Evolutionary conservation across 306 rosid species (phyloP).

Genomic region (Prunus dulcis): DNA sequence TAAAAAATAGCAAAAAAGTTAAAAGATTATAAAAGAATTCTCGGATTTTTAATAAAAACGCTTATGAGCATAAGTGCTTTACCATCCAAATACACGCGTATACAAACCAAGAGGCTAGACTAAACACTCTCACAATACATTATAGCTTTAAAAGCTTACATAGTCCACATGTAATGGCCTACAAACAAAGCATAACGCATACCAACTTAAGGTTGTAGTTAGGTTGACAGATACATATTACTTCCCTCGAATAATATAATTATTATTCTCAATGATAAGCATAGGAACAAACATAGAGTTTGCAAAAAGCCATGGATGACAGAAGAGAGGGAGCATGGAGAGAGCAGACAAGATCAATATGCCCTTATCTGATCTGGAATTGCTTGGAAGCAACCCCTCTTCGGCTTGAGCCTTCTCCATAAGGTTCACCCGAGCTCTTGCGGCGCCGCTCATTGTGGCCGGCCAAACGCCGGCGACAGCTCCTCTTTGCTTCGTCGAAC

Average conservation of each 20-base stretch:
- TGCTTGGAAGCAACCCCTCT: slow-evolving; percentile 41
- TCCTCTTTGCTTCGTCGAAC: slow-evolving; percentile 89
- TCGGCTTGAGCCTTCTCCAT: slow-evolving; percentile 49
- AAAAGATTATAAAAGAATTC: no score
- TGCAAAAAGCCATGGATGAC: slow-evolving; percentile 41
- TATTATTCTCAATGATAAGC: neutral
- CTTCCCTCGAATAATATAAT: neutral
- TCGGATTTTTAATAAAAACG: no score
- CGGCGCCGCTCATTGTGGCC: slow-evolving; percentile 87
- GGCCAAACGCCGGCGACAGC: slow-evolving; percentile 81
- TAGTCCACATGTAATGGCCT: neutral
- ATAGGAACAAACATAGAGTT: neutral
- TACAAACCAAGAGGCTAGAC: neutral
- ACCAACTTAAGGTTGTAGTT: neutral
- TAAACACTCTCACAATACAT: neutral
- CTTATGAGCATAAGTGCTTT: no score
- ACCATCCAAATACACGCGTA: no score
- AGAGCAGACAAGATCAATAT: neutral
- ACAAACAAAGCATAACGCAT: neutral
- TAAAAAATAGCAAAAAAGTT: no score
- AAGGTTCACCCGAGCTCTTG: slow-evolving; percentile 42
- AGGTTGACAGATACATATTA: neutral
- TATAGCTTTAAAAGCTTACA: neutral
- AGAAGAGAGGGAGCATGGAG: slow-evolving; percentile 72
- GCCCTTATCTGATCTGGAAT: slow-evolving; percentile 42